Conservation (phyloP, 306 rosid species). For the apple (Malus domestica) region DNA sequence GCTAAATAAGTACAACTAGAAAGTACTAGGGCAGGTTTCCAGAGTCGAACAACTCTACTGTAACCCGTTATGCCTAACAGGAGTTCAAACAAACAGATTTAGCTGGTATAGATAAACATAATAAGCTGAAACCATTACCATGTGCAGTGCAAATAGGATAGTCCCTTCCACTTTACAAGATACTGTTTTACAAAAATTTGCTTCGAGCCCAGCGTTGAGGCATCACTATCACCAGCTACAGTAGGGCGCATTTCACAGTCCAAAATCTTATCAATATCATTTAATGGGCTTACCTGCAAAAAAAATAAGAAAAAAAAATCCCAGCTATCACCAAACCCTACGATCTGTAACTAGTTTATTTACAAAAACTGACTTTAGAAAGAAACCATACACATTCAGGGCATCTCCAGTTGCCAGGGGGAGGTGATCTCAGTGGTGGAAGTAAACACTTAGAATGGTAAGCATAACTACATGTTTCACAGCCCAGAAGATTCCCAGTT, state of each 20-base stretch:
- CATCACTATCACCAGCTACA: slow-evolving; percentile 65
- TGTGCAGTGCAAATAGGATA: slow-evolving; percentile 82
- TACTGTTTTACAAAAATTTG: slow-evolving; percentile 92
- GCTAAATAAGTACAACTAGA: neutral
- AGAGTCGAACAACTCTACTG: neutral
- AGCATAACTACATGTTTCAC: slow-evolving; percentile 80
- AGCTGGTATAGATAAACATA: neutral
- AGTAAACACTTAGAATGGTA: slow-evolving; percentile 85
- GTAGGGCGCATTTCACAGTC: slow-evolving; percentile 97
- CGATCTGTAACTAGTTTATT: neutral
- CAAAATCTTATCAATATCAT: slow-evolving; percentile 81
- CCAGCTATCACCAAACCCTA: slow-evolving; percentile 11
- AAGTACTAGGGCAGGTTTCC: neutral
- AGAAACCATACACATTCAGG: slow-evolving; percentile 86
- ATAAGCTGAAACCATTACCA: slow-evolving; percentile 43
- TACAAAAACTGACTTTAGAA: slow-evolving; percentile 10
- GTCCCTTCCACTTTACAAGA: slow-evolving; percentile 96
- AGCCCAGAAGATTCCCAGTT: slow-evolving; percentile 62
- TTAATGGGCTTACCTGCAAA: slow-evolving; percentile 91
- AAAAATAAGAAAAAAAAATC: neutral
- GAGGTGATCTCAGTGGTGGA: slow-evolving; percentile 64
- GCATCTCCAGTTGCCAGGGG: slow-evolving; percentile 76
- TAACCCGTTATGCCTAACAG: neutral
- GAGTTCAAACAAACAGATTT: neutral
- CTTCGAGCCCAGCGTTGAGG: slow-evolving; percentile 62